Percentiles rank a stretch among this genome's conserved stretches.
phyloP scores from a whole-genome alignment of 768 basidiomycete species.

The Kwoniella bestiolae region DNA sequence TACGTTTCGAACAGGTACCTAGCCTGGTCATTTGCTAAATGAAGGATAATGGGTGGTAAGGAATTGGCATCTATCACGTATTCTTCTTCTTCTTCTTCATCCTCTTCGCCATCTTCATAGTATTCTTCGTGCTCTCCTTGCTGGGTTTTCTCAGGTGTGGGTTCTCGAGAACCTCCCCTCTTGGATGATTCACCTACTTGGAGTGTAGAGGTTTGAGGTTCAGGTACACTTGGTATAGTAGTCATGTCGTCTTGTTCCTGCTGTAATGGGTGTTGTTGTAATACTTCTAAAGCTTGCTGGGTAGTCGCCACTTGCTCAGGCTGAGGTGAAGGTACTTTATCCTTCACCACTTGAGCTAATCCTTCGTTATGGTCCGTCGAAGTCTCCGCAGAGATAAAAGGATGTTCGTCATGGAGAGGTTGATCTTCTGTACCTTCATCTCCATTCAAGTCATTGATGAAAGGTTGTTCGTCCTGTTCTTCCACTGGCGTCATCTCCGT shows the following conservation, averaged over 20 bases:
- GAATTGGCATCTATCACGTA: slow-evolving; percentile 62
- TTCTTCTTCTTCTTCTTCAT: slow-evolving; percentile 76
- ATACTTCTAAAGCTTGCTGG: slow-evolving; percentile 10
- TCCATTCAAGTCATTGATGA: slow-evolving; percentile 1
- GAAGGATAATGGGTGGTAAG: slow-evolving; percentile 76
- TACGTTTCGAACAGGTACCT: slow-evolving; percentile 31
- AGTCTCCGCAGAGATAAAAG: background rate
- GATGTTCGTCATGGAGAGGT: background rate
- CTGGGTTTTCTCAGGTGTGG: slow-evolving; percentile 61
- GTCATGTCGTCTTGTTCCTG: background rate
- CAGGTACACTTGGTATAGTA: slow-evolving; percentile 10
- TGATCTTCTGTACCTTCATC: slow-evolving; percentile 5
- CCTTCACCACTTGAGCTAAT: background rate
- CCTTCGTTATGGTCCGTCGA: too few species aligned
- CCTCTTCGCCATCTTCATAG: slow-evolving; percentile 70
- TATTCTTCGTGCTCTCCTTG: slow-evolving; percentile 21
- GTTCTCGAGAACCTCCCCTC: background rate
- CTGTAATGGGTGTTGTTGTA: background rate
- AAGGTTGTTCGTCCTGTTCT: slow-evolving; percentile 11
- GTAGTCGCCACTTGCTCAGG: slow-evolving; percentile 17
- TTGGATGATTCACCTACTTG: slow-evolving; percentile 6
- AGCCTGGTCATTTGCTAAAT: slow-evolving; percentile 55
- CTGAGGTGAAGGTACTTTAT: slow-evolving; percentile 4
- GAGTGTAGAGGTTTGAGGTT: slow-evolving; percentile 4
- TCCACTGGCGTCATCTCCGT: slow-evolving; percentile 30